These are phyloP conservation scores for Pigoraptor vietnamica DNA, from an alignment of 78 protist genomes.

Conservation along the genomic window DNA sequence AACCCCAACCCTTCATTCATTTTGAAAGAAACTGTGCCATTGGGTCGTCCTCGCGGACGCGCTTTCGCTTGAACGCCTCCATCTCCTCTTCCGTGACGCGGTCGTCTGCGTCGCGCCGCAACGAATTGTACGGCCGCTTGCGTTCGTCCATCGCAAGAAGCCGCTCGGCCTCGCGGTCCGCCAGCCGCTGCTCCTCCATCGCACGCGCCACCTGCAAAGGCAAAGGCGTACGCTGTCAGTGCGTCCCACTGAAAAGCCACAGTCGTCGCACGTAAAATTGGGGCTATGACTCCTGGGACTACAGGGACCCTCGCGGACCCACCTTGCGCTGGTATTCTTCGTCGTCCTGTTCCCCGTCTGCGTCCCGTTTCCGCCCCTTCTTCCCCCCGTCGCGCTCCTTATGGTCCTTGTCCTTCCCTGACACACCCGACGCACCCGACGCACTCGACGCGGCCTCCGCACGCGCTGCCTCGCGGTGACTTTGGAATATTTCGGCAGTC, in stretches of 20 bases:
- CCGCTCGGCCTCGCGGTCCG: not conserved
- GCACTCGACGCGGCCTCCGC: not conserved
- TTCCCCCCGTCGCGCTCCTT: not conserved
- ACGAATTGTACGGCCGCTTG: not conserved
- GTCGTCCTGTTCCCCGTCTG: too few species aligned
- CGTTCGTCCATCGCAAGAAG: not conserved
- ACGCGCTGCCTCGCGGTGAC: not conserved
- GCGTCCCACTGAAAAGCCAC: too few species aligned
- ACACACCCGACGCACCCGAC: not conserved
- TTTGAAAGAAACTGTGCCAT: slow-evolving; percentile 47
- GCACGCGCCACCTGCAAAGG: not conserved
- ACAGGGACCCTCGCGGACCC: too few species aligned
- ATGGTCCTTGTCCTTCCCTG: not conserved
- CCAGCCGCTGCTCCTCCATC: not conserved
- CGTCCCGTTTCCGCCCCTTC: not conserved
- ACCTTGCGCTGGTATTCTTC: too few species aligned
- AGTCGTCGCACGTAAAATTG: too few species aligned
- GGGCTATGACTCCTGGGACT: too few species aligned
- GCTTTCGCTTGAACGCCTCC: slow-evolving; percentile 55
- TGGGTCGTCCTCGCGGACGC: slow-evolving; percentile 61
- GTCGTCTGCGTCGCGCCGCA: too few species aligned
- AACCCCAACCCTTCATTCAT: too few species aligned
- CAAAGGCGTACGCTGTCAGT: too few species aligned
- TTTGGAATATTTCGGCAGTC: too few species aligned
- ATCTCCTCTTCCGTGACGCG: slow-evolving; percentile 68